Evolutionary conservation across 768 basidiomycete species (phyloP).

Genomic region (Phanerochaete sordida): DNA sequence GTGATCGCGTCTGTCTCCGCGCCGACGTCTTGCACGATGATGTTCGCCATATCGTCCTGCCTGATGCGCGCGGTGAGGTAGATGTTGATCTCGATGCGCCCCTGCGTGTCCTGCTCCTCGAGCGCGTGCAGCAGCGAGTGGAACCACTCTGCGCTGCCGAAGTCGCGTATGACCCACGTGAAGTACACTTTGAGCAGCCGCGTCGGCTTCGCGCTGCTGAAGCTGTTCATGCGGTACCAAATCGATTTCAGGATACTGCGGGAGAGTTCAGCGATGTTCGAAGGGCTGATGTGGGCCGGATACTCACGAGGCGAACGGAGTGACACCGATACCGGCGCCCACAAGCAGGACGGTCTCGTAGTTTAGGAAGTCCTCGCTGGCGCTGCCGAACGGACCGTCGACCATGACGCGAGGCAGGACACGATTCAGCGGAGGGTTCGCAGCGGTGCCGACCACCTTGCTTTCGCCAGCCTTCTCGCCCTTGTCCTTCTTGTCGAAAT

Average conservation of each 20-base stretch:
- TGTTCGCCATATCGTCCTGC: slow-evolving; percentile 92
- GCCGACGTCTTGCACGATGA: slow-evolving; percentile 90
- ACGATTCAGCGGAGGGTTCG: slow-evolving; percentile 61
- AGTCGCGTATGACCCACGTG: slow-evolving; percentile 94
- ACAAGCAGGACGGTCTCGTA: slow-evolving; percentile 87
- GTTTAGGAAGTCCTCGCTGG: slow-evolving; percentile 88
- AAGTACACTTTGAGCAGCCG: slow-evolving; percentile 91
- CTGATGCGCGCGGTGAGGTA: slow-evolving; percentile 89
- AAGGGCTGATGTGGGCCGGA: not conserved
- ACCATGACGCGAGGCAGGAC: slow-evolving; percentile 91
- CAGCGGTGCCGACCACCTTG: slow-evolving; percentile 55
- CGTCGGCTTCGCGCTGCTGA: slow-evolving; percentile 70
- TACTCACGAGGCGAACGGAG: slow-evolving; percentile 90
- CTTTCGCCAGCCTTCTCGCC: slow-evolving; percentile 47
- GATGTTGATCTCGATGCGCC: slow-evolving; percentile 90
- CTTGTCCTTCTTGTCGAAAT: slow-evolving; percentile 59
- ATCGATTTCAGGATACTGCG: slow-evolving; percentile 80
- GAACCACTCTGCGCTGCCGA: slow-evolving; percentile 90
- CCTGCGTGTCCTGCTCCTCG: slow-evolving; percentile 85
- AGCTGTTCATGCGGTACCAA: slow-evolving; percentile 95
- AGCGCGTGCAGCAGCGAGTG: slow-evolving; percentile 90
- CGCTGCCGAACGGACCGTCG: slow-evolving; percentile 92
- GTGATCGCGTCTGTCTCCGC: slow-evolving; percentile 92
- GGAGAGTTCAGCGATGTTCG: not conserved
- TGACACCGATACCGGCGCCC: slow-evolving; percentile 95